Percentiles rank a stretch among this genome's conserved stretches.
Conservation (phyloP, 2,329 filamentous ascomycete species). For the Talaromyces albobiverticillius region DNA sequence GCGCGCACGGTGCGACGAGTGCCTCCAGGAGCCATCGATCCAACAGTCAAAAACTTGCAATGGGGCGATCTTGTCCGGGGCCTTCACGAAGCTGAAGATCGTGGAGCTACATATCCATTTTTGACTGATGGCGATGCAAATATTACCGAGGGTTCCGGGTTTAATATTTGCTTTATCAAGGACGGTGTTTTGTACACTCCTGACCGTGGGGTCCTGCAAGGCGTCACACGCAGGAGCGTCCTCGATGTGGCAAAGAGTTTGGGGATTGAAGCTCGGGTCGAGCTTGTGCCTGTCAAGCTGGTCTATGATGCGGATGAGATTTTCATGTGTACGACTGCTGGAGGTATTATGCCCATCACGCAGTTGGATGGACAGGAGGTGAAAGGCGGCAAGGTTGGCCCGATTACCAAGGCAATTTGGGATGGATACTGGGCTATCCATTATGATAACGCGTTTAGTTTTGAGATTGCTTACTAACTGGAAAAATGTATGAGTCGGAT, state of each 20-base stretch:
- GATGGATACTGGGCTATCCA: conserved; percentile 53
- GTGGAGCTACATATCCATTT: conserved; percentile 49
- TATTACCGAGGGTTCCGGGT: conserved; percentile 48
- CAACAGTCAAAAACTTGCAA: conserved; percentile 52
- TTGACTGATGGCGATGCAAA: conserved; percentile 51
- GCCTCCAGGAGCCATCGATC: conserved; percentile 49
- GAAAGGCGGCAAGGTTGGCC: conserved; percentile 43
- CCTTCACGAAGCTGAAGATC: conserved; percentile 48
- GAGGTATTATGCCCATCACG: conserved; percentile 55
- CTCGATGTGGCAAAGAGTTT: conserved; percentile 39
- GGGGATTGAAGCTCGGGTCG: conserved; percentile 39
- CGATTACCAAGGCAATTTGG: conserved; percentile 49
- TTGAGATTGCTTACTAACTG: too few species aligned
- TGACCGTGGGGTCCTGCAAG: conserved; percentile 47
- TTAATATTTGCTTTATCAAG: conserved; percentile 50
- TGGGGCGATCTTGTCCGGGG: conserved; percentile 50
- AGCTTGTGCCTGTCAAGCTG: conserved; percentile 39
- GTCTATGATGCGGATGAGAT: conserved; percentile 48
- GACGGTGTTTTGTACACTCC: conserved; percentile 46
- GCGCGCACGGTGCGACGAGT: conserved; percentile 46
- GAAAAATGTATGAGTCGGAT: too few species aligned
- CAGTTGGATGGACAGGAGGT: conserved; percentile 43
- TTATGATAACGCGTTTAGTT: conserved; percentile 37
- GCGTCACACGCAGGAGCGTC: conserved; percentile 50
- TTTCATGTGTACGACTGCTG: conserved; percentile 54